These are phyloP conservation scores for Aspergillus fischeri DNA, from an alignment of 2,329 filamentous ascomycete species.

Conservation along the genomic window DNA sequence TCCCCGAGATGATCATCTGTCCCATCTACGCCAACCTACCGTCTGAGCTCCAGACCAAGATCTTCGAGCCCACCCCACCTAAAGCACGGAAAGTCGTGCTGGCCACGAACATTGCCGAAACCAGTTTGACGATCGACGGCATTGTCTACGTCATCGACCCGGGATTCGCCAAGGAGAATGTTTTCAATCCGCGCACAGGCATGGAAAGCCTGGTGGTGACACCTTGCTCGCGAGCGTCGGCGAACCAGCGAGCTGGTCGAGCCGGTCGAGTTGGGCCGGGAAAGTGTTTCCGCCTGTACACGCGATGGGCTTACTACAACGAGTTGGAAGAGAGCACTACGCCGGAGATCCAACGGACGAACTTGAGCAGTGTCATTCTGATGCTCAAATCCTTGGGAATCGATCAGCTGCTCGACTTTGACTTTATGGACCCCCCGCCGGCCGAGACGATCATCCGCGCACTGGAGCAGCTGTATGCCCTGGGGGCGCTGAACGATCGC, in stretches of 20 bases:
- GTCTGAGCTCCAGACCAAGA: slow-evolving; percentile 83
- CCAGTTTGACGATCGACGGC: slow-evolving; percentile 89
- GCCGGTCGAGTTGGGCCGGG: slow-evolving; percentile 89
- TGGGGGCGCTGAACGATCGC: slow-evolving; percentile 82
- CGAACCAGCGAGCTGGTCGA: slow-evolving; percentile 87
- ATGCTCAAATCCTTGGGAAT: slow-evolving; percentile 87
- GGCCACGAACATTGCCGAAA: slow-evolving; percentile 96
- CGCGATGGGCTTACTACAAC: slow-evolving; percentile 89
- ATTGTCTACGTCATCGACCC: slow-evolving; percentile 96
- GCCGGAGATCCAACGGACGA: slow-evolving; percentile 88
- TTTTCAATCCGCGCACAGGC: slow-evolving; percentile 84
- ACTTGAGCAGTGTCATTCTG: slow-evolving; percentile 78
- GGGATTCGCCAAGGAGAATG: slow-evolving; percentile 92
- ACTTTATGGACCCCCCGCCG: slow-evolving; percentile 92
- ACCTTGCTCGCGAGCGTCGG: slow-evolving; percentile 84
- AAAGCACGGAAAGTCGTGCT: slow-evolving; percentile 86
- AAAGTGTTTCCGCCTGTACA: slow-evolving; percentile 91
- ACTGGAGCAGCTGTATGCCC: slow-evolving; percentile 83
- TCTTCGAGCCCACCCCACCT: slow-evolving; percentile 88
- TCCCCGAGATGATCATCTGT: slow-evolving; percentile 82
- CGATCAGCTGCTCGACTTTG: slow-evolving; percentile 87
- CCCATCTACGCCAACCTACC: slow-evolving; percentile 94
- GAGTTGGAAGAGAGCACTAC: slow-evolving; percentile 90
- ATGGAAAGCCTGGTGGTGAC: slow-evolving; percentile 91
- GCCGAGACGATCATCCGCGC: slow-evolving; percentile 85